Base-by-base conservation (phyloP, 805 yeast genomes). In the Kodamaea kakaduensis region DNA sequence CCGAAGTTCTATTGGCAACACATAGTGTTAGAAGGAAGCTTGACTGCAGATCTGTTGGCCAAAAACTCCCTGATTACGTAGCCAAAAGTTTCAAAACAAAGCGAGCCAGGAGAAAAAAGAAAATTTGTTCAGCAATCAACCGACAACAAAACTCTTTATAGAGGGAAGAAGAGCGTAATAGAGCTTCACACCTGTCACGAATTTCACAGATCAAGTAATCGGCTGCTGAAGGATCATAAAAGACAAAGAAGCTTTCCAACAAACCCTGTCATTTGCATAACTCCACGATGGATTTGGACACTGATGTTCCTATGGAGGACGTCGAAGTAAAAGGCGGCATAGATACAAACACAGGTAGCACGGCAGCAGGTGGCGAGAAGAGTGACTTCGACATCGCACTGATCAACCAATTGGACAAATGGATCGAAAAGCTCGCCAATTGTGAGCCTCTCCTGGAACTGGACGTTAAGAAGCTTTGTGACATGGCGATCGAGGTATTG, bases 401-500 rank as follows among this genome's bases (percentile, higher is more conserved):
- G 44, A 70, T 81, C 42, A 73, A 75, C 48, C 89, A 85, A 51
- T 67, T 89, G 48, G 96, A 89, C 49, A 77, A 75, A 45, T 88
- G 96, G 96, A 84, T 88, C 50, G 90, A 80, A 46, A 81, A 77
- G 54, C 66, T 88, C 44, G 64, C 79, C 40, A 73, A 78, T 45
- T 88, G 97, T 60, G 84, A 86, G 59, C 88, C 90, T 13, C 69
- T 88, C 39, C 67, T 78, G 24, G 96, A 88, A 62, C 78, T 75
- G 22, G 88, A 85, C 42, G 94, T 89, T 16, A 78, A 78, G 46
- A 71, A 75, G 50, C 66, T 88, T 44, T 88, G 97, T 55, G 83
- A 79, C 45, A 84, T 85, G 93, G 96, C 95, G 16, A 79, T 83
- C 41, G 96, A 89, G 48, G 93, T 88, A 21, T 67, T 89, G 51